Base-by-base conservation (phyloP, 805 yeast species). In the Candida dajiaensis region DNA sequence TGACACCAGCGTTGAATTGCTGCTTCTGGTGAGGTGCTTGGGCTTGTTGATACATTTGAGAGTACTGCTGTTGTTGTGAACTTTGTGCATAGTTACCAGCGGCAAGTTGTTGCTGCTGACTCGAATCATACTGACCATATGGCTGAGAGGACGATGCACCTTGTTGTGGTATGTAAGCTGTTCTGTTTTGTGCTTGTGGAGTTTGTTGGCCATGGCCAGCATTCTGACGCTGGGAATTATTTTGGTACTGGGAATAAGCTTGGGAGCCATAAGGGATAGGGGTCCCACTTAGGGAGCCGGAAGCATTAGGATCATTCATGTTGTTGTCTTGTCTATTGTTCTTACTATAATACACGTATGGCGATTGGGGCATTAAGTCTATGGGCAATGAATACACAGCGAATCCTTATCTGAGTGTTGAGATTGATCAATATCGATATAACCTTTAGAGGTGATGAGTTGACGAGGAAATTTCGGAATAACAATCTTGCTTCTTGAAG, bases 311-410 rank as follows among this genome's bases (percentile, higher is more conserved):
- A 21, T 46, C 50, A 21, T 19, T 38, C 36, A 46, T 4, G 10
- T 19, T 21, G 19, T 49, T 36, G 9, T 38, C 22, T 23, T 42
- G 50, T 33, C 48, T 50, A 16, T 37, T 23, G 16, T 6, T 23
- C 25, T 47, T 45, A 41, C 20, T 43, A 22, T 47, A 45, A 29
- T 51, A 47, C 19, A 50, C 40, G 29, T 47, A 52, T 11, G 53
- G 55, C 5, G 55, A 51, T 35, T 51, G 49, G 13, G 55, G 49
- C 55, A 51, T 47, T 18, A 15, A 13, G 23, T 4, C 25, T 20
- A 16, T 37, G 5, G 18, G 20, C 35, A 9, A 22, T 22, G 23
- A 8, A 22, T 5, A 22, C 5, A 22, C 23, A 22, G 23, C 8
- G 23, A 22, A 16, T 16, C 35, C 6, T 29, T 29, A 29, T 29